A percentile compares a stretch with the other conserved stretches of the same genome.
Conservation (phyloP, 2,329 filamentous ascomycete species). For the Fusarium globosum region DNA sequence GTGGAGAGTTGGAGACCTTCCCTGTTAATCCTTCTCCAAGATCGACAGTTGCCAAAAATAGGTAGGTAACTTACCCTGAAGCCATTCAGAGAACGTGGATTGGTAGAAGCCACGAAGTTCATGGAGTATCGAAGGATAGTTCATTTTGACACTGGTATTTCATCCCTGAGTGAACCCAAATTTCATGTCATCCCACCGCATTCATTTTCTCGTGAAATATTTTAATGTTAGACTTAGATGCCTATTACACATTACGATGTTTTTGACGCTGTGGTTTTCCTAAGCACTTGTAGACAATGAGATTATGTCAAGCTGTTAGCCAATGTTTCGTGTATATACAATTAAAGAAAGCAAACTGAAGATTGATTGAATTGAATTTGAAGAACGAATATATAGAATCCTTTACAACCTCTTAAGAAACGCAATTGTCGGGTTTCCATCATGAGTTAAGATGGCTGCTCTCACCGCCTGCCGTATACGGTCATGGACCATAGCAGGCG, state of each 20-base stretch:
- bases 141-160: background rate
- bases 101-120: background rate
- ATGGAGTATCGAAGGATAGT: background rate
- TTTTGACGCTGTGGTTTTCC: background rate
- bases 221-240: background rate
- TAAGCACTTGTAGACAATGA: background rate
- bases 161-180: background rate
- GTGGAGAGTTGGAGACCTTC: constrained; percentile 20
- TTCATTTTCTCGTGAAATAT: too few relatives aligned
- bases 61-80: constrained; percentile 12
- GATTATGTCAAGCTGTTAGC: background rate
- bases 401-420: background rate
- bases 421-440: background rate
- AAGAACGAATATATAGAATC: background rate
- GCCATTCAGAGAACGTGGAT: too few relatives aligned
- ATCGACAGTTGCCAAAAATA: background rate
- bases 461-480: constrained; percentile 17
- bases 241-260: accelerated
- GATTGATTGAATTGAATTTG: background rate
- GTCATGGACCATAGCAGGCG: background rate
- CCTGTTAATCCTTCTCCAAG: constrained; percentile 19
- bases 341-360: background rate
- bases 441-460: background rate
- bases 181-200: background rate
- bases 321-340: too few relatives aligned